Conservation (phyloP, 2,329 filamentous ascomycete genomes). For the Stenocarpella maydis region DNA sequence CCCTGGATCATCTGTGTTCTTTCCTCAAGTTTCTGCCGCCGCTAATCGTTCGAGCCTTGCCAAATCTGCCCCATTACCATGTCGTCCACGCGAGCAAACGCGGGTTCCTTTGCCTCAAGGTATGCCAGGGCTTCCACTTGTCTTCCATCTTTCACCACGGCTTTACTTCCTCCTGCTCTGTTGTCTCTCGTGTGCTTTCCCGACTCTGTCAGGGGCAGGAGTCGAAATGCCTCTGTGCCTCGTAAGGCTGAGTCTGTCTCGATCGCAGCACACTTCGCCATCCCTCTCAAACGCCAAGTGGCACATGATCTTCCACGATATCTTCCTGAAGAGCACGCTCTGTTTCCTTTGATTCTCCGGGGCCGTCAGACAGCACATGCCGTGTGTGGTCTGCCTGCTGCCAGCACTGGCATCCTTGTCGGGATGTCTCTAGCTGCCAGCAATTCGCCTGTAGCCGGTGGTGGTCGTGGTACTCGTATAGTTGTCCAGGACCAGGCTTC, state of each 20-base stretch:
- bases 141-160: background rate
- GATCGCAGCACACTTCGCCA: background rate
- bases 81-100: background rate
- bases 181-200: too few species aligned
- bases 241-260: background rate
- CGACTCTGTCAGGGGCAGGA: background rate
- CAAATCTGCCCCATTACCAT: background rate
- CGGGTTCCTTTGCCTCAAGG: background rate
- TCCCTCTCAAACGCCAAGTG: background rate
- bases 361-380: background rate
- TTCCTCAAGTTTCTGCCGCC: background rate
- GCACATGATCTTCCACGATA: too few species aligned
- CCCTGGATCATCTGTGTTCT: background rate
- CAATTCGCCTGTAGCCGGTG: background rate
- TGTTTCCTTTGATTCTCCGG: too few species aligned
- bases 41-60: background rate
- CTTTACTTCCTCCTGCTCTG: too few species aligned
- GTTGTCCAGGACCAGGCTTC: constrained; percentile 56
- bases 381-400: too few species aligned
- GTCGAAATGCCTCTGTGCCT: background rate
- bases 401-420: background rate
- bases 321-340: too few species aligned
- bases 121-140: background rate
- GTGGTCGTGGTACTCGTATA: constrained; percentile 41
- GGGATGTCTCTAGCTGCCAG: background rate